Base-by-base conservation (phyloP, 2,329 filamentous ascomycete genomes). In the Pseudogymnoascus sp. region DNA sequence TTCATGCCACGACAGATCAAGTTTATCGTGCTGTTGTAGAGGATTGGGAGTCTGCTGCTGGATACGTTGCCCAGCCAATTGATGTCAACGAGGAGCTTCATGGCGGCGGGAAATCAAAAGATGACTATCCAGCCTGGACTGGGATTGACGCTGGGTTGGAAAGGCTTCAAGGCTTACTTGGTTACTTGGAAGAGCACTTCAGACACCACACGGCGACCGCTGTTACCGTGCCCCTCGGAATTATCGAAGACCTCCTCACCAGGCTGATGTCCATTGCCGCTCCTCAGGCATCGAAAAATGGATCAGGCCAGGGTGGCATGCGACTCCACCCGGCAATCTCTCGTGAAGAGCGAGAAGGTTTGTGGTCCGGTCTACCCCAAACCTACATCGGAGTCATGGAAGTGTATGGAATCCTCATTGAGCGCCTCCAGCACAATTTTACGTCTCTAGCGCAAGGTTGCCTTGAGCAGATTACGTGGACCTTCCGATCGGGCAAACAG, bases 21-120 rank as follows among this genome's bases (percentile, higher is more conserved):
- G 81, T 96, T 0, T 90, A 96, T 71, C 86, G 93, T 60, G 86
- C 88, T 8, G 83, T 96, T 0, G 77, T 89, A 10, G 93, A 97
- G 73, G 88, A 90, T 43, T 95, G 92, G 89, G 86, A 93, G 69
- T 85, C 91, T 0, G 80, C 81, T 2, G 79, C 83, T 34, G 83
- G 80, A 3, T 82, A 83, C 67, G 72, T 72, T 8, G 73, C 75
- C 48, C 74, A 80, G 61, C 69, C 70, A 3, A 75, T 82, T 36
- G 76, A 80, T 63, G 74, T 79, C 11, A 79, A 82, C 16, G 73
- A 74, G 5, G 80, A 81, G 21, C 79, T 82, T 0, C 70, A 72
- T 6, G 82, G 83, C 2, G 83, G 82, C 13, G 75, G 77, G 43
- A 74, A 76, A 31, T 73, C 76, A 2, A 64, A 72, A 5, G 81